Evolutionary conservation across 1,139 yeast genomes (phyloP).

Genomic region (Blastobotrys apis): DNA sequence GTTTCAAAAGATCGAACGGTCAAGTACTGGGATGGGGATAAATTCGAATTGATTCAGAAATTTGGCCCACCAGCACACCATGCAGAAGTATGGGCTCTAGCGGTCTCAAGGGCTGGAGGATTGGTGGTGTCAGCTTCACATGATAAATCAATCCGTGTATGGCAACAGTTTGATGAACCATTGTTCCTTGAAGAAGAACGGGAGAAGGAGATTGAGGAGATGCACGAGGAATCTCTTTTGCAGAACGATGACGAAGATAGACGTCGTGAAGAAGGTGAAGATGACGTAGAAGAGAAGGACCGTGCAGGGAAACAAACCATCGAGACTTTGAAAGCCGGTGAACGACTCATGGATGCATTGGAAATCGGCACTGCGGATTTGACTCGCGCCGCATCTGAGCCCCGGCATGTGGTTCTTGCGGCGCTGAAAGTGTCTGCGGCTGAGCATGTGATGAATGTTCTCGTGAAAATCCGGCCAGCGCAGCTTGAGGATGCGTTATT

Average conservation of each 20-base stretch:
- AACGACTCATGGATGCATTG: constrained; percentile 84
- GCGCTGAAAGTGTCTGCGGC: constrained; percentile 72
- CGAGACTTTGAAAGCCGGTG: constrained; percentile 94
- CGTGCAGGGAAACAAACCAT: constrained; percentile 78
- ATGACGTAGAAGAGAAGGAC: constrained; percentile 47
- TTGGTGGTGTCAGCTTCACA: constrained; percentile 85
- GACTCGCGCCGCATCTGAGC: constrained; percentile 57
- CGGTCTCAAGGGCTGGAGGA: constrained; percentile 67
- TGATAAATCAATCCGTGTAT: constrained; percentile 85
- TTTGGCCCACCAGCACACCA: constrained; percentile 80
- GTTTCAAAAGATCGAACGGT: constrained; percentile 84
- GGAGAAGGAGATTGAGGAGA: constrained; percentile 90
- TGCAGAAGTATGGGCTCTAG: constrained; percentile 88
- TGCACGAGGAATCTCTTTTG: constrained; percentile 72
- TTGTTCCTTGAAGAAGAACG: constrained; percentile 94
- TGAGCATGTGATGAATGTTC: constrained; percentile 68
- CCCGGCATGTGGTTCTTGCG: constrained; percentile 61
- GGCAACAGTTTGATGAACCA: constrained; percentile 92
- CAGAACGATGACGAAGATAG: constrained; percentile 49
- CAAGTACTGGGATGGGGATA: constrained; percentile 98
- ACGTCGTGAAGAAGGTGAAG: constrained; percentile 24
- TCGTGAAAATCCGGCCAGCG: constrained; percentile 67
- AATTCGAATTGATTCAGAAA: constrained; percentile 89
- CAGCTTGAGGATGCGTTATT: constrained; percentile 90
- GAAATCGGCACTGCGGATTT: constrained; percentile 77